Base-by-base conservation (phyloP, 2,329 filamentous ascomycete genomes). In the Fusarium papillatum region DNA sequence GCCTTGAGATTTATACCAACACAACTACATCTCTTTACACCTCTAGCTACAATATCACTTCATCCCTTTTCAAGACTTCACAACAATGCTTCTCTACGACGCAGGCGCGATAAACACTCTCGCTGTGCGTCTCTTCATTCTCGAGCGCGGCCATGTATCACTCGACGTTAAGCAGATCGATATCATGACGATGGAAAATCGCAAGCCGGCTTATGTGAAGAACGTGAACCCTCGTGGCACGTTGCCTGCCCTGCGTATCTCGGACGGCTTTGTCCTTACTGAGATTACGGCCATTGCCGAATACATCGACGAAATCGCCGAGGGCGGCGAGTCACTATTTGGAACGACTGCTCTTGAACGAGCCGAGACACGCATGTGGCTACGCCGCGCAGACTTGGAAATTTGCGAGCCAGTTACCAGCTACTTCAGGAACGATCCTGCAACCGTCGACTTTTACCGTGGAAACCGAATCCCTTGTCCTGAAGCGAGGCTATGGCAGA, bases 181-280 rank as follows among this genome's bases (percentile, higher is more conserved):
- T 46, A 63, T 77, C 29, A 66, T 74, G 50, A 72, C 7, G 1
- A 38, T 69, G 17, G 62, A 77, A n/a, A 76, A 76, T 1, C 64
- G 75, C 43, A 53, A 65, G 5, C 67, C 65, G 2, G 50, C 63
- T n/a, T 75, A 74, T 6, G 5, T 62, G 8, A 73, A 65, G 5
- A 43, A 64, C 17, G 63, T 76, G 24, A 72, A 77, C 19, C 24
- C 61, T 1, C 57, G 71, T 0, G 71, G 75, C 3, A 74, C 76
- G 9, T 2, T 75, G 11, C 67, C 65, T 0, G 69, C 67, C 0
- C 29, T 72, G 3, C 46, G 64, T 17, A 43, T 73, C 3, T 46
- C 55, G 1, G 59, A 72, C 29, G 62, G 31, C 4, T 66, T 66
- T 29, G 17, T 64, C 7, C n/a, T 73, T 2, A 70, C 43, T 1